Conservation (phyloP, 2,329 filamentous ascomycete genomes). For the Trichoderma oligosporum region DNA sequence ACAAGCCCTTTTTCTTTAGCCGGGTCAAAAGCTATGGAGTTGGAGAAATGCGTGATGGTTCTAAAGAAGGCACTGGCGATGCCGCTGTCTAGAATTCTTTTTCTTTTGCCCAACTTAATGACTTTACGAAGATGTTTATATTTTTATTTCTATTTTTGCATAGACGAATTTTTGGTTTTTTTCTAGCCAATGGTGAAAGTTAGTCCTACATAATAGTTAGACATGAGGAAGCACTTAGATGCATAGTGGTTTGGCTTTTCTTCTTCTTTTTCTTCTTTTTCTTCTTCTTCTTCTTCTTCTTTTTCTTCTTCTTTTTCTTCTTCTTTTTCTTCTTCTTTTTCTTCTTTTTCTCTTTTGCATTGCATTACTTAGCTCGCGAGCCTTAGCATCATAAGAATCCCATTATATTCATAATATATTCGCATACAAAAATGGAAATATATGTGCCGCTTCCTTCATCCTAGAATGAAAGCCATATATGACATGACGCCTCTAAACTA, state of each 20-base stretch:
- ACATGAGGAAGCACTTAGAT: neutral
- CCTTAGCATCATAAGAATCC: neutral
- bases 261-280: neutral
- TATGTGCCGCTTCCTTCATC: neutral
- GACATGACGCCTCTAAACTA: neutral
- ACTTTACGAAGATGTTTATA: neutral
- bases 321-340: neutral
- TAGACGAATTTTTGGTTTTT: neutral
- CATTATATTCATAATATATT: slow-evolving; percentile 1
- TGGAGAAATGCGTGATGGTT: slow-evolving; percentile 18
- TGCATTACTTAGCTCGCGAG: neutral
- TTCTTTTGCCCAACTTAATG: neutral
- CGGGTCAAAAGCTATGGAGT: slow-evolving; percentile 60
- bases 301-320: neutral
- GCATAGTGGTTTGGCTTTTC: neutral
- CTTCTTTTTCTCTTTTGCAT: neutral
- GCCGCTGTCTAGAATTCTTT: neutral
- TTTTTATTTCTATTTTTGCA: neutral
- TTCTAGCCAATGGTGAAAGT: no score
- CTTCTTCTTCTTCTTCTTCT: neutral
- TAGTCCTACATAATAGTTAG: neutral
- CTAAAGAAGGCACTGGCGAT: neutral
- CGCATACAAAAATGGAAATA: neutral
- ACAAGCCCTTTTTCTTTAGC: slow-evolving; percentile 65
- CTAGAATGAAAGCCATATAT: neutral